These are phyloP conservation scores for Aspergillus saccharolyticus DNA, from an alignment of 495 filamentous ascomycete genomes.

Conservation along the genomic window DNA sequence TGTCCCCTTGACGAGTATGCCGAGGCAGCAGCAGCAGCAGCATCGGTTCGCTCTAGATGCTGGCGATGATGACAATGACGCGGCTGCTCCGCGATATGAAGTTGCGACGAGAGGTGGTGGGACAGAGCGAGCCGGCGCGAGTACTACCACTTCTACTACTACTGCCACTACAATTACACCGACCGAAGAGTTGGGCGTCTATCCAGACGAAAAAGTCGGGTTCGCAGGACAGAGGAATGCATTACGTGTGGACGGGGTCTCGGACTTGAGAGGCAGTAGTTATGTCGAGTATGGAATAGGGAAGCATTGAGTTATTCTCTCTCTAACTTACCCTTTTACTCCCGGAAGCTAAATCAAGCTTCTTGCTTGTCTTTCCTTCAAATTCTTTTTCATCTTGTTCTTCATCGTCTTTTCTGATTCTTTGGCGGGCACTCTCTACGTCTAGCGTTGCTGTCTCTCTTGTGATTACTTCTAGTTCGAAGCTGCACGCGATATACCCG, in stretches of 20 bases:
- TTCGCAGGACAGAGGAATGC: constrained; percentile 41
- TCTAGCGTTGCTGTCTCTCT: neutral
- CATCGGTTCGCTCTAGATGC: neutral
- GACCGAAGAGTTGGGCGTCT: constrained; percentile 10
- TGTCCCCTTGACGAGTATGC: constrained; percentile 29
- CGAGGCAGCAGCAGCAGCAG: constrained; percentile 1
- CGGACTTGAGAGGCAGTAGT: constrained; percentile 29
- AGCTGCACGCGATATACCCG: neutral
- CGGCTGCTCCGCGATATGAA: constrained; percentile 26
- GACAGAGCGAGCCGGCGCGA: constrained; percentile 6
- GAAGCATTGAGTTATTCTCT: constrained; percentile 16
- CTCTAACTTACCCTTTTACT: neutral
- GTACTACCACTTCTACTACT: neutral
- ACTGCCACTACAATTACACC: neutral
- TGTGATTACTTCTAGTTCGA: neutral
- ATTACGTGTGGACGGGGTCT: constrained; percentile 21
- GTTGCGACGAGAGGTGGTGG: constrained; percentile 2
- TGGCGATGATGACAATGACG: neutral
- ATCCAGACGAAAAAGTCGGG: constrained; percentile 41
- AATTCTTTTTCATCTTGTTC: too few relatives aligned
- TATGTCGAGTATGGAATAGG: constrained; percentile 40
- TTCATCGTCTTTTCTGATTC: neutral
- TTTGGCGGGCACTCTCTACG: neutral
- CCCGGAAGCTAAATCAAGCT: too few relatives aligned
- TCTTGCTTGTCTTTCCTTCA: constrained; percentile 3